Conservation (phyloP, 768 basidiomycete genomes). For the Gymnopilus junonius region DNA sequence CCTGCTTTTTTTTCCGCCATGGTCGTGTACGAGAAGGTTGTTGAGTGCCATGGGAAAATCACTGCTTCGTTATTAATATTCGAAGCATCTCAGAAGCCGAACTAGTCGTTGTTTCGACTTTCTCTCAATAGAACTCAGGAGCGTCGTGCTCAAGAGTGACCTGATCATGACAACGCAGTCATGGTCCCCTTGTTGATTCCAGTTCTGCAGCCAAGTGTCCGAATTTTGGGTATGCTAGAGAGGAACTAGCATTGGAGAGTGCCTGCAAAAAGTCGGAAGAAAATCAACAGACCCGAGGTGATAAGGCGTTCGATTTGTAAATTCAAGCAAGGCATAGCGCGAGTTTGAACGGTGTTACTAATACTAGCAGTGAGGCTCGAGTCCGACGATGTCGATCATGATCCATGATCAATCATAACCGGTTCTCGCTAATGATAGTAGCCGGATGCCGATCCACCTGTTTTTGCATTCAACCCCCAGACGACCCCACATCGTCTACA, state of each 20-base stretch:
- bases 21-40: neutral
- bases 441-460: neutral
- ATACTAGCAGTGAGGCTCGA: no score
- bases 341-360: no score
- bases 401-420: neutral
- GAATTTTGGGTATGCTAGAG: no score
- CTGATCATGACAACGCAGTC: neutral
- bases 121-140: neutral
- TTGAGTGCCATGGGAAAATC: neutral
- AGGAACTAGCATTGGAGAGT: no score
- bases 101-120: no score
- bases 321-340: no score
- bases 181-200: no score
- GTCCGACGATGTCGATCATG: no score
- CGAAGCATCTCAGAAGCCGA: no score
- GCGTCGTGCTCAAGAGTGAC: neutral
- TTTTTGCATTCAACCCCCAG: neutral
- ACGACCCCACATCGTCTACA: neutral
- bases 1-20: constrained; percentile 14
- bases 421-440: neutral
- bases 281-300: no score
- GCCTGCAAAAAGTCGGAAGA: no score
- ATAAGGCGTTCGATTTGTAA: neutral
- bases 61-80: neutral
- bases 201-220: no score